These are phyloP conservation scores for Inonotus obliquus DNA, from an alignment of 1,284 basidiomycete genomes.

Conservation along the genomic window DNA sequence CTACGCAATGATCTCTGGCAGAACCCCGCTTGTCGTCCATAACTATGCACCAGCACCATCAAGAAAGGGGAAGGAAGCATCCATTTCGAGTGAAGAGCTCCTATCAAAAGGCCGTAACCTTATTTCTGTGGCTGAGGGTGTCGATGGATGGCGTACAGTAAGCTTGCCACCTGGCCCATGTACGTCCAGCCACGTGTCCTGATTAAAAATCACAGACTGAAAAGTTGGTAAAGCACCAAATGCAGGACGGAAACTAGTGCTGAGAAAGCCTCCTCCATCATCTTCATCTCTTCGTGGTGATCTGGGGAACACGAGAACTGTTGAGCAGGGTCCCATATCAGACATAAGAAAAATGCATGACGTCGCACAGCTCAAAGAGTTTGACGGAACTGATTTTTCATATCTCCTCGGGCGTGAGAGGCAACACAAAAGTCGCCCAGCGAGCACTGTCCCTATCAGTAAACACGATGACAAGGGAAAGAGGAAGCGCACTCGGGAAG, in stretches of 20 bases:
- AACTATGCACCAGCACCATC: background rate
- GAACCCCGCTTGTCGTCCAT: constrained; percentile 7
- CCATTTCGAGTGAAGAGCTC: constrained; percentile 8
- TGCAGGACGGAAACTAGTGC: background rate
- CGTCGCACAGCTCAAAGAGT: constrained; percentile 39
- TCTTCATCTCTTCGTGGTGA: background rate
- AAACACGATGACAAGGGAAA: constrained; percentile 9
- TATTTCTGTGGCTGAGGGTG: background rate
- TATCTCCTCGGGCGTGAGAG: constrained; percentile 9
- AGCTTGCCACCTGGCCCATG: background rate
- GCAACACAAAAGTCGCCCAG: background rate
- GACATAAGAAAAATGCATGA: constrained; percentile 29
- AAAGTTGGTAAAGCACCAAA: background rate
- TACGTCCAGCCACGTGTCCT: background rate
- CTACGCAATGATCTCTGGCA: constrained; percentile 1
- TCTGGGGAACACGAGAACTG: background rate
- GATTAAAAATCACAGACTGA: background rate
- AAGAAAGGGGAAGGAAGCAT: background rate
- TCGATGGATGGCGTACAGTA: constrained; percentile 6
- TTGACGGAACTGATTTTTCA: constrained; percentile 30
- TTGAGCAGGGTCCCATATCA: constrained; percentile 32
- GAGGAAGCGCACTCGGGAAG: constrained; percentile 22
- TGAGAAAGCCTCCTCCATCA: background rate
- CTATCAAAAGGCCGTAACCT: constrained; percentile 5
- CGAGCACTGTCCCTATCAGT: constrained; percentile 18